These are phyloP conservation scores for Begonia masoniana DNA, from an alignment of 306 rosid genomes.

Conservation along the genomic window DNA sequence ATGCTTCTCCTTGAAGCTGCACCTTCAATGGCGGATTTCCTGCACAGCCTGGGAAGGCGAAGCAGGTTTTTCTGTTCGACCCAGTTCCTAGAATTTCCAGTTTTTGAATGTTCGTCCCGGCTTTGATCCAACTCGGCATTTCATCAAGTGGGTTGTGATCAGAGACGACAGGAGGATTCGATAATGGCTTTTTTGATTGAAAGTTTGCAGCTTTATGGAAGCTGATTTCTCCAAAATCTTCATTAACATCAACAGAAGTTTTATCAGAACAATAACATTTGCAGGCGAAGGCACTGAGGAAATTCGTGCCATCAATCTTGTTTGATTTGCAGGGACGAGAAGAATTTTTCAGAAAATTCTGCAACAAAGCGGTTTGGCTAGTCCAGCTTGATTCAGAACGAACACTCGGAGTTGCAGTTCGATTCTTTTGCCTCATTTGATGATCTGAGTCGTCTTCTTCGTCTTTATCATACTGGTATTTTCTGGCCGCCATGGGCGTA, in stretches of 20 bases:
- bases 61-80: conserved; percentile 5
- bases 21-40: conserved; percentile 5
- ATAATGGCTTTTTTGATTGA: neutral
- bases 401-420: conserved; percentile 51
- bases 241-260: conserved; percentile 44
- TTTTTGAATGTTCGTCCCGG: neutral
- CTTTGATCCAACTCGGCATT: neutral
- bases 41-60: conserved; percentile 22
- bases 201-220: conserved; percentile 20
- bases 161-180: too few relatives aligned
- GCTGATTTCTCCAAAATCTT: conserved; percentile 44
- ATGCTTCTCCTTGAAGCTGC: conserved; percentile 8
- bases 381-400: conserved; percentile 73
- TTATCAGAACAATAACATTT: conserved; percentile 50
- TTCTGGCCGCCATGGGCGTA: neutral
- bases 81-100: neutral
- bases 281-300: conserved; percentile 31
- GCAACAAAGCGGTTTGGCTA: conserved; percentile 46
- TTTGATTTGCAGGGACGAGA: neutral
- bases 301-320: conserved; percentile 1
- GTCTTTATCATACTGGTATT: conserved; percentile 9
- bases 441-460: conserved; percentile 4
- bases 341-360: neutral
- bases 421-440: conserved; percentile 14
- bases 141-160: too few relatives aligned